Conservation (phyloP, 2,329 filamentous ascomycete genomes). For the Xylaria sp. region DNA sequence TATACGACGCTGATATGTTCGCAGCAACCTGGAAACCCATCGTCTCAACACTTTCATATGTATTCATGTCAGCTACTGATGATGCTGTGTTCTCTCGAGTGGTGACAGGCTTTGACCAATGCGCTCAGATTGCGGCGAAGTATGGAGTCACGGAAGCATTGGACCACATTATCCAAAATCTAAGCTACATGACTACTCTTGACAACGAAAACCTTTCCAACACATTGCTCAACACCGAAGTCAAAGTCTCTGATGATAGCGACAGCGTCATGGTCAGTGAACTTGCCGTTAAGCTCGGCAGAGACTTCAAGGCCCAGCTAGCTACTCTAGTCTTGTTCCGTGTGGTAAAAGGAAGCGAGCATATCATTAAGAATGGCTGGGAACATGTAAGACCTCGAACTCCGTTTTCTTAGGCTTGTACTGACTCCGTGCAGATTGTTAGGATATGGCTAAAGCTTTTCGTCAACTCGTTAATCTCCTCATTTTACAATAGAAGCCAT, state of each 20-base stretch:
- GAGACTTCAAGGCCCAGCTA: slow-evolving; percentile 92
- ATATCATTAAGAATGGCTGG: slow-evolving; percentile 80
- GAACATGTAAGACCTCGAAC: slow-evolving; percentile 68
- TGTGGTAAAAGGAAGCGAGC: slow-evolving; percentile 86
- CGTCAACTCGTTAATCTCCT: slow-evolving; percentile 89
- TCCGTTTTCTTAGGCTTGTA: slow-evolving; percentile 4
- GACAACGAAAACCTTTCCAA: slow-evolving; percentile 80
- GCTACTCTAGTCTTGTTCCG: slow-evolving; percentile 96
- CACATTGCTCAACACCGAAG: slow-evolving; percentile 92
- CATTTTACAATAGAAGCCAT: slow-evolving; percentile 74
- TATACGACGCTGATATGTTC: slow-evolving; percentile 98
- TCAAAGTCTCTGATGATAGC: slow-evolving; percentile 88
- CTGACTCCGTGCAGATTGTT: slow-evolving; percentile 72
- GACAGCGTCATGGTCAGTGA: slow-evolving; percentile 92
- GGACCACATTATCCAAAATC: slow-evolving; percentile 90
- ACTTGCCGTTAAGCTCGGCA: slow-evolving; percentile 92
- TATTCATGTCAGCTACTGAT: slow-evolving; percentile 98
- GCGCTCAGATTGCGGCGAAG: slow-evolving; percentile 87
- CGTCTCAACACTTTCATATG: slow-evolving; percentile 92
- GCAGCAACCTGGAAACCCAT: slow-evolving; percentile 95
- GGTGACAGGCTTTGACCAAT: slow-evolving; percentile 95
- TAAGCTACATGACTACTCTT: slow-evolving; percentile 90
- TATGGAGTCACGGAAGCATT: slow-evolving; percentile 86
- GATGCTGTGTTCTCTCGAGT: slow-evolving; percentile 94
- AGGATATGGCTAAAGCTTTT: slow-evolving; percentile 96